A percentile compares a stretch with the other conserved stretches of the same genome.
phyloP scores from a whole-genome alignment of 768 basidiomycete species.

The Kwoniella sp. region DNA sequence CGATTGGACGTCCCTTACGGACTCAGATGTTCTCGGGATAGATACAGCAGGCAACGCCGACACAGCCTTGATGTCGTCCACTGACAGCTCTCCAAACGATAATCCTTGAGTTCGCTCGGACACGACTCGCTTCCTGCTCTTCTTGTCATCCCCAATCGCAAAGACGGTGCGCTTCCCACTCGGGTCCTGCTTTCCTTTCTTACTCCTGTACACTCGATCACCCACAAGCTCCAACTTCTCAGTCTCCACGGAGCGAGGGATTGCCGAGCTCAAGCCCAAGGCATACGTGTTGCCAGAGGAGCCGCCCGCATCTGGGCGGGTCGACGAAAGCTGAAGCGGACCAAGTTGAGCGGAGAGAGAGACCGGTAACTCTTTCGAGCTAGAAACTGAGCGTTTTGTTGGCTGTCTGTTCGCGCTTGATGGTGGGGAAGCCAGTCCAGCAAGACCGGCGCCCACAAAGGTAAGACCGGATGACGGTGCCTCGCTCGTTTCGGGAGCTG shows the following conservation, averaged over 20 bases:
- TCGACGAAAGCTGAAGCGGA: slow-evolving; percentile 1
- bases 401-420: no score
- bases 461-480: slow-evolving; percentile 1
- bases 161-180: slow-evolving; percentile 14
- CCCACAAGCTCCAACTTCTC: no score
- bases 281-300: no score
- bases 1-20: background rate
- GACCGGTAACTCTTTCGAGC: no score
- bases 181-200: slow-evolving; percentile 18
- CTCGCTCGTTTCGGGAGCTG: background rate
- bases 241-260: slow-evolving; percentile 8
- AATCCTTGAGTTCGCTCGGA: background rate
- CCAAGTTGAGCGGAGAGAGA: no score
- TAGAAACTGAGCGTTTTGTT: no score
- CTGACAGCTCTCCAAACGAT: slow-evolving; percentile 7
- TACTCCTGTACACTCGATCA: no score
- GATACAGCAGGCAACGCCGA: background rate
- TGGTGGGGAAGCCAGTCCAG: slow-evolving; percentile 23
- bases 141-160: slow-evolving; percentile 6
- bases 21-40: background rate
- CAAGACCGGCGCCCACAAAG: slow-evolving; percentile 26
- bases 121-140: background rate
- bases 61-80: background rate
- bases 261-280: no score
- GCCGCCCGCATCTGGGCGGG: slow-evolving; percentile 4